Percentiles rank a stretch among this genome's conserved stretches.
Evolutionary conservation across 1,284 basidiomycete genomes (phyloP).

Genomic region (Vanrija humicola): DNA sequence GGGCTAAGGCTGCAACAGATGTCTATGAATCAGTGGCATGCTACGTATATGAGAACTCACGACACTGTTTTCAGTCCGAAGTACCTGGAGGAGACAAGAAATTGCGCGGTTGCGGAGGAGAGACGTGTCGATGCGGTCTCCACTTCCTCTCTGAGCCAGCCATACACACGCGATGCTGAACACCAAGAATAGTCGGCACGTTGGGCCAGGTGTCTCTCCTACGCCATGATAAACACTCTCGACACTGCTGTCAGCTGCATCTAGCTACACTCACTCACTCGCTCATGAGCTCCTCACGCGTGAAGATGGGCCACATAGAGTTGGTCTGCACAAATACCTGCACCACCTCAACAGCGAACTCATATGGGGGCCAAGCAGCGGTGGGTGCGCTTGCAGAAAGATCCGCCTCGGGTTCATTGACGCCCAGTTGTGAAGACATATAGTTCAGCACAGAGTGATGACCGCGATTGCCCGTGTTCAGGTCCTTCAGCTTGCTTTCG

Average conservation of each 20-base stretch:
- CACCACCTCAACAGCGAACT: slow-evolving; percentile 2
- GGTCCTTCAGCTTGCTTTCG: neutral
- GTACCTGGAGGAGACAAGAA: neutral
- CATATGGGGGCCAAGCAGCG: slow-evolving; percentile 7
- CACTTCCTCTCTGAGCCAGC: neutral
- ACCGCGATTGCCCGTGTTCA: neutral
- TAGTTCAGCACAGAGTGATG: slow-evolving; percentile 1
- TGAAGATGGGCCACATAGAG: slow-evolving; percentile 3
- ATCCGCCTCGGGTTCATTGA: neutral
- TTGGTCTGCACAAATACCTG: slow-evolving; percentile 5
- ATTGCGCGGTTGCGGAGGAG: slow-evolving; percentile 4
- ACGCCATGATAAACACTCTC: slow-evolving; percentile 1
- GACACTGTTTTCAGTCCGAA: slow-evolving; percentile 4
- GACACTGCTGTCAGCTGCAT: slow-evolving; percentile 1
- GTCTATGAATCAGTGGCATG: neutral
- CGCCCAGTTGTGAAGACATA: slow-evolving; percentile 6
- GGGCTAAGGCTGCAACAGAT: neutral
- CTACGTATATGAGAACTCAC: neutral
- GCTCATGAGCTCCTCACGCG: neutral
- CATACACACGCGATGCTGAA: slow-evolving; percentile 3
- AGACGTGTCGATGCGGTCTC: slow-evolving; percentile 9
- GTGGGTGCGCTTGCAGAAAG: neutral
- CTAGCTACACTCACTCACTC: neutral
- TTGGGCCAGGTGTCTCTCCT: neutral
- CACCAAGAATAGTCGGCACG: neutral